Percentiles rank a stretch among this genome's conserved stretches.
Evolutionary conservation across 176 grass and related monocot genomes (phyloP).

Genomic region (Puya raimondii): DNA sequence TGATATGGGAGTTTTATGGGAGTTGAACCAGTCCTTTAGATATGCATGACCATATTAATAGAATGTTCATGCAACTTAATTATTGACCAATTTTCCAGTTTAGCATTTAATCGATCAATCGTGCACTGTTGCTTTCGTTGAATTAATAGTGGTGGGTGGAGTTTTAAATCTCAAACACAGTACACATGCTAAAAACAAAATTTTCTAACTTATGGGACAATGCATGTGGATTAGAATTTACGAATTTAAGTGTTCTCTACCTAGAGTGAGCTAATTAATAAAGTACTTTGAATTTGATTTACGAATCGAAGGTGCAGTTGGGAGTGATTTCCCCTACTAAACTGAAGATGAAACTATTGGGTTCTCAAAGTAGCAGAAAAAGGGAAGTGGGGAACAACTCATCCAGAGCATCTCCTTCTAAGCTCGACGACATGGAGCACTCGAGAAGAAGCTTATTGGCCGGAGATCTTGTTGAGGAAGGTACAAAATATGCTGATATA

Average conservation of each 20-base stretch:
- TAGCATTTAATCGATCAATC: no score
- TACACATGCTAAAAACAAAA: no score
- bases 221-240: no score
- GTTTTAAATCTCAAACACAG: no score
- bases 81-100: no score
- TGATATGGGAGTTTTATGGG: no score
- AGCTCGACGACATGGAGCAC: conserved; percentile 15
- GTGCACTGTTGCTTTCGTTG: no score
- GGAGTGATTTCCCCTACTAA: conserved; percentile 19
- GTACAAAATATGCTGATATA: not conserved
- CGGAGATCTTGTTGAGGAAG: conserved; percentile 15
- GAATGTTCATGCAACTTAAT: no score
- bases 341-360: conserved; percentile 13
- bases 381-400: conserved; percentile 6
- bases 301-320: not conserved
- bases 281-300: not conserved
- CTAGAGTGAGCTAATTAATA: not conserved
- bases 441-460: conserved; percentile 14
- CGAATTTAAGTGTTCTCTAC: not conserved
- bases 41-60: no score
- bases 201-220: no score
- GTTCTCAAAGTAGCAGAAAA: conserved; percentile 7
- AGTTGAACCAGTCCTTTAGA: no score
- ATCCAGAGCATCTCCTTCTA: conserved; percentile 14
- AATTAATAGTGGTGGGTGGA: no score